Base-by-base conservation (phyloP, 2,329 filamentous ascomycete genomes). In the Arthrobotrys iridis region DNA sequence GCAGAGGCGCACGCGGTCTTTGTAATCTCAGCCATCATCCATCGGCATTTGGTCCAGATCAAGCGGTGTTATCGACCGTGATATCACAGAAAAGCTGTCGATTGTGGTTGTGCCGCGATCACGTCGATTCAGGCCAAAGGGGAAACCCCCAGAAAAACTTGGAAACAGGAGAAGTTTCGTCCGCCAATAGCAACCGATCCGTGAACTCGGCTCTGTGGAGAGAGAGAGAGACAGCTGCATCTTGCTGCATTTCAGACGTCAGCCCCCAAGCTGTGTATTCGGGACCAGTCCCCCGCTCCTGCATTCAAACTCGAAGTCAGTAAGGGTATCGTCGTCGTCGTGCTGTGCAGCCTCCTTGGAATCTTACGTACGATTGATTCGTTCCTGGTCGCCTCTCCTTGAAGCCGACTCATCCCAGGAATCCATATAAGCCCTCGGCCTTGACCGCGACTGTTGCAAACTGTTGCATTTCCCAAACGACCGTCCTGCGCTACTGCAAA, bases 141-240 rank as follows among this genome's bases (percentile, higher is more conserved):
- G n/a, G n/a, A n/a, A n/a, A n/a, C n/a, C n/a, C n/a, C n/a, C n/a
- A n/a, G 4, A 41, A 33, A 64, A 64, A 63, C 59, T 50, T 62
- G 20, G 40, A 48, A 59, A 73, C 58, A 59, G 68, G 68, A 65
- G 60, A 43, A 15, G 20, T 55, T 63, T 35, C 45, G 30, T 35
- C 68, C 45, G 59, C 50, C 60, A 70, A 60, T 70, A 37, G 55
- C 55, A 58, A 52, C 45, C 55, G 33, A 41, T 67, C 65, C 30
- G 60, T 30, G 18, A 40, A 55, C 45, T 52, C 55, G 52, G 37
- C 46, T 58, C 40, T 63, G 59, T 46, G 46, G 60, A 65, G 40
- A 55, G n/a, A n/a, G n/a, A n/a, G n/a, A n/a, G n/a, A n/a, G n/a
- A n/a, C n/a, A n/a, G 60, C 35, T 67, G 46, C 62, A 57, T 43